Evolutionary conservation across 768 basidiomycete genomes (phyloP), one percentile per base, ranked within the genome.

Genomic region (Collybia mongolica): DNA sequence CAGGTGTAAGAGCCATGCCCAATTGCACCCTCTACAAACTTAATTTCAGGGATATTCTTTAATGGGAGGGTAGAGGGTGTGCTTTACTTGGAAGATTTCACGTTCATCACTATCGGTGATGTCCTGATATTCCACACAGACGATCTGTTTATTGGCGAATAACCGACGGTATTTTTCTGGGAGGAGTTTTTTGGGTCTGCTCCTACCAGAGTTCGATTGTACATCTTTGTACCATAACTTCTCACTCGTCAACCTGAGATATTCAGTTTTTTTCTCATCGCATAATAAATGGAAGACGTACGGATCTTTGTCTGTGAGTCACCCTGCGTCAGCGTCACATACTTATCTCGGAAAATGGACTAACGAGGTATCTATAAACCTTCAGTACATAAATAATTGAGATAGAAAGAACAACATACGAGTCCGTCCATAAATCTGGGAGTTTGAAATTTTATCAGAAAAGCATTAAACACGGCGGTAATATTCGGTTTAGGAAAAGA

Each of bases 81-180:
- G 14, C n/a, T n/a, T 2, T 26, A 84, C 88, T 72, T 87, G 84
- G 68, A 87, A 87, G n/a, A 87, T 81, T 54, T 86, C 84, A 23
- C 85, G 72, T 57, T 87, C 84, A 36, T 80, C 75, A 3, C 65
- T 55, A 46, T 80, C 80, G 0, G 69, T 67, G 9, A 87, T 72
- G 39, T 81, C 80, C 50, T 75, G 71, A 55, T 86, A 92, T 60
- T 91, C 89, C 24, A 89, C 79, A 57, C 89, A 91, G 2, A 87
- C 83, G 22, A 92, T 77, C 54, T 88, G 86, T 64, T 90, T 90
- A 56, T 81, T 84, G 19, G 77, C 70, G 52, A 90, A 90, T 2
- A 81, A 23, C 11, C 76, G 80, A 46, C 68, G 74, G 57, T 81
- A 84, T 51, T 71, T 76, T 1, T 77, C 75, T 0, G 84, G 83